Conservation (phyloP, 2,329 filamentous ascomycete genomes). For the Hypoxylon sp. region DNA sequence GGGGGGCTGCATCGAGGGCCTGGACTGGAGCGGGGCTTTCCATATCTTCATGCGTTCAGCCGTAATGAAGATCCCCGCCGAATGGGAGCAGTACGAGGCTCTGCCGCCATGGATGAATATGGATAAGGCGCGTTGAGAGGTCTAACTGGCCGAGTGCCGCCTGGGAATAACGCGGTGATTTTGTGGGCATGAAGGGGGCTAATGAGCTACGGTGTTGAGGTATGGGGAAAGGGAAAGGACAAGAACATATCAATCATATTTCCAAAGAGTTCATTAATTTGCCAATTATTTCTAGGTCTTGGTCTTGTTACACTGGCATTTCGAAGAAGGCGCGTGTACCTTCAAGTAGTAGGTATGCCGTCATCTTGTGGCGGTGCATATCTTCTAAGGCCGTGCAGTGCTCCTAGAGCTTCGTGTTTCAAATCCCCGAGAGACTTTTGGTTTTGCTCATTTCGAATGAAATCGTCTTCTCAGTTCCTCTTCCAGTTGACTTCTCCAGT, state of each 20-base stretch:
- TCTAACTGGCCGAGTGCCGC: too few species aligned
- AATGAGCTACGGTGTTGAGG: background rate
- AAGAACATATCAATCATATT: background rate
- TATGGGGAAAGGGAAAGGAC: background rate
- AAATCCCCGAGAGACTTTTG: background rate
- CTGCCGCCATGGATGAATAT: constrained; percentile 42
- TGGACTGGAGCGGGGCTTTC: constrained; percentile 58
- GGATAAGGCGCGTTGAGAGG: constrained; percentile 3
- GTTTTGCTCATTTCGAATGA: background rate
- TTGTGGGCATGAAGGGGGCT: background rate
- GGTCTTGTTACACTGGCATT: background rate
- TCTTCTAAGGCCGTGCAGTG: background rate
- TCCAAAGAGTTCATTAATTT: background rate
- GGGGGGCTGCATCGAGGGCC: constrained; percentile 61
- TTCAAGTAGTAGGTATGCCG: background rate
- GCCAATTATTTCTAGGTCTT: background rate
- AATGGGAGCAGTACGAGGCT: constrained; percentile 51
- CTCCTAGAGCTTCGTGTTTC: background rate
- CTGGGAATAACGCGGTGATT: background rate
- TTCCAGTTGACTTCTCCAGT: background rate
- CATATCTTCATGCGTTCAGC: constrained; percentile 65
- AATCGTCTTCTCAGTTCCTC: background rate
- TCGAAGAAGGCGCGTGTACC: too few species aligned
- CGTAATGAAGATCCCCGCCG: constrained; percentile 61
- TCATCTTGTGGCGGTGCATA: constrained; percentile 1